A percentile compares a stretch with the other conserved stretches of the same genome.
These are phyloP conservation scores for Ophiostoma tasmaniense DNA, from an alignment of 2,329 filamentous ascomycete genomes.

Conservation along the genomic window DNA sequence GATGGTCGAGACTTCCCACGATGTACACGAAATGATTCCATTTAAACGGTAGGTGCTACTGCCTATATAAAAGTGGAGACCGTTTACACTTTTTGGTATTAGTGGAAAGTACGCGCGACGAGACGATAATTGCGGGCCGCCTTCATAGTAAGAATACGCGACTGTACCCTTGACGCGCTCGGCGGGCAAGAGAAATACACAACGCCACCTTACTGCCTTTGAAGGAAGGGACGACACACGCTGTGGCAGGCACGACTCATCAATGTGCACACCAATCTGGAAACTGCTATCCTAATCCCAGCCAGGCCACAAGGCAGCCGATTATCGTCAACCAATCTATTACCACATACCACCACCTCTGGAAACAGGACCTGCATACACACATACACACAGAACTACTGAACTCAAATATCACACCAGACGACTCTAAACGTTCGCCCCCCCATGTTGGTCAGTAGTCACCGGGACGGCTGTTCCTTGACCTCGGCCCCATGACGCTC, in stretches of 20 bases:
- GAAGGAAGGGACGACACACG: slow-evolving; percentile 9
- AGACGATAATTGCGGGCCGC: slow-evolving; percentile 12
- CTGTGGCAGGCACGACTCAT: slow-evolving; percentile 2
- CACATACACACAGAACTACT: not conserved
- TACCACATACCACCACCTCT: not conserved
- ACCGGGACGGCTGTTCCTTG: slow-evolving; percentile 29
- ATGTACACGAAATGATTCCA: not conserved
- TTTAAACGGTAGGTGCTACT: slow-evolving; percentile 1
- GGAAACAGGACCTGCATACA: not conserved
- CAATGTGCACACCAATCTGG: not conserved
- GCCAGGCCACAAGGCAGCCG: not conserved
- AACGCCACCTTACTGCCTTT: slow-evolving; percentile 8
- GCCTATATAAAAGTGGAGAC: not conserved
- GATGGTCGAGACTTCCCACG: not conserved
- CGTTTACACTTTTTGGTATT: not conserved
- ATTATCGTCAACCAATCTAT: slow-evolving; percentile 12
- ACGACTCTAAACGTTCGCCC: too few relatives aligned
- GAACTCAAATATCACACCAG: not conserved
- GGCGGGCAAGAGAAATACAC: slow-evolving; percentile 20
- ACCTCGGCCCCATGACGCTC: slow-evolving; percentile 50
- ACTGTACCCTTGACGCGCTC: slow-evolving; percentile 17
- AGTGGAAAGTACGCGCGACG: slow-evolving; percentile 8
- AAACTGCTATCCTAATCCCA: not conserved
- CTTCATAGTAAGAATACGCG: slow-evolving; percentile 11
- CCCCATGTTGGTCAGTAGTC: slow-evolving; percentile 22